phyloP scores from a whole-genome alignment of 306 rosid species.

The Glycine latifolia region DNA sequence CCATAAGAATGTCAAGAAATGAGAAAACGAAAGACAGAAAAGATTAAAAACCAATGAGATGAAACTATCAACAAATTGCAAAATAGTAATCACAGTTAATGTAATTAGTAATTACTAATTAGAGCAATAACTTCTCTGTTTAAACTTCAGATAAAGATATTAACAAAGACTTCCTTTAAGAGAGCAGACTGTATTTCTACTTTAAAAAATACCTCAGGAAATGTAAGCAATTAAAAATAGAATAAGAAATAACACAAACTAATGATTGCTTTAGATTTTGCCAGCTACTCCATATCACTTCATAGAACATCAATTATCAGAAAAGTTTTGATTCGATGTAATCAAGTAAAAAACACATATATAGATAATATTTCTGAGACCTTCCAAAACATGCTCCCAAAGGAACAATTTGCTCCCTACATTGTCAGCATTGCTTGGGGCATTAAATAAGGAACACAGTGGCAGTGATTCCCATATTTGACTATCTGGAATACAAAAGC shows the following conservation, averaged over 20 bases:
- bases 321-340: too few species aligned
- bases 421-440: slow-evolving; percentile 56
- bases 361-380: slow-evolving; percentile 44
- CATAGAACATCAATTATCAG: too few species aligned
- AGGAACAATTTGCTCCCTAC: slow-evolving; percentile 64
- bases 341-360: neutral
- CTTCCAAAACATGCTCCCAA: slow-evolving; percentile 83
- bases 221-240: neutral
- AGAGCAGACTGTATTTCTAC: too few species aligned
- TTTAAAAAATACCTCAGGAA: neutral
- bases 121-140: too few species aligned
- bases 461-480: slow-evolving; percentile 85
- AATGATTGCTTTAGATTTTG: slow-evolving; percentile 2
- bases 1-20: slow-evolving; percentile 42
- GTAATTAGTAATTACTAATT: too few species aligned
- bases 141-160: too few species aligned
- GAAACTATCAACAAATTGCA: slow-evolving; percentile 1
- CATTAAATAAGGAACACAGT: slow-evolving; percentile 55
- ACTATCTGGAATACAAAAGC: slow-evolving; percentile 76
- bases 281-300: slow-evolving; percentile 12
- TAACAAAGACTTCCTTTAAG: too few species aligned
- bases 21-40: slow-evolving; percentile 19
- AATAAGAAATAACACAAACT: neutral
- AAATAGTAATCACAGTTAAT: neutral
- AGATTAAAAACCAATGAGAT: slow-evolving; percentile 5